Conservation (phyloP, 2,329 filamentous ascomycete species). For the Pyricularia sp. region DNA sequence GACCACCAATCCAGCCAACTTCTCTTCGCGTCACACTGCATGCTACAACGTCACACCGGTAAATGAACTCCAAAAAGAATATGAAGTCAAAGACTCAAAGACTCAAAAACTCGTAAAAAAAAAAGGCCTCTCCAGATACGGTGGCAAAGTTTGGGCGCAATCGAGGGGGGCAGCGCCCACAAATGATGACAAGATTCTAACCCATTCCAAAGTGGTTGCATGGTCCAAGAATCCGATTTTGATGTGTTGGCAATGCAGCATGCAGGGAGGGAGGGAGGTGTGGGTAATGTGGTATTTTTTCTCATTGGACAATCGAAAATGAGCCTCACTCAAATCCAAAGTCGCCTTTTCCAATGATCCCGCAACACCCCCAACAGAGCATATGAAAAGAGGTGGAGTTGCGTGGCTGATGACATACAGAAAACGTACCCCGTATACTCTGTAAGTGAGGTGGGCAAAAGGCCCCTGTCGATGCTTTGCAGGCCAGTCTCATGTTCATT, state of each 20-base stretch:
- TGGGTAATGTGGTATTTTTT: not conserved
- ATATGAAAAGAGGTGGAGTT: not conserved
- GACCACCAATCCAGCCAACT: too few species aligned
- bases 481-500: not conserved
- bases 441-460: not conserved
- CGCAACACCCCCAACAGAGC: not conserved
- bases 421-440: too few species aligned
- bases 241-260: not conserved
- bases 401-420: not conserved
- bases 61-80: too few species aligned
- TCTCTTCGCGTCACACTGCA: too few species aligned
- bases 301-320: not conserved
- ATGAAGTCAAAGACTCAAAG: too few species aligned
- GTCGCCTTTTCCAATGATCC: not conserved
- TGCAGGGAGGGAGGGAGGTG: not conserved
- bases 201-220: not conserved
- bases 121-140: not conserved
- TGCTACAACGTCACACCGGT: too few species aligned
- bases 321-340: not conserved
- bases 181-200: not conserved
- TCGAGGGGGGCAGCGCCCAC: not conserved
- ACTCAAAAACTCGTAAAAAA: too few species aligned
- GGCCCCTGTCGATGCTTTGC: not conserved
- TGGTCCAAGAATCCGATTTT: not conserved
- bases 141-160: not conserved